Conservation (phyloP, 73 alveolate genomes). For the Diophrys sp. region DNA sequence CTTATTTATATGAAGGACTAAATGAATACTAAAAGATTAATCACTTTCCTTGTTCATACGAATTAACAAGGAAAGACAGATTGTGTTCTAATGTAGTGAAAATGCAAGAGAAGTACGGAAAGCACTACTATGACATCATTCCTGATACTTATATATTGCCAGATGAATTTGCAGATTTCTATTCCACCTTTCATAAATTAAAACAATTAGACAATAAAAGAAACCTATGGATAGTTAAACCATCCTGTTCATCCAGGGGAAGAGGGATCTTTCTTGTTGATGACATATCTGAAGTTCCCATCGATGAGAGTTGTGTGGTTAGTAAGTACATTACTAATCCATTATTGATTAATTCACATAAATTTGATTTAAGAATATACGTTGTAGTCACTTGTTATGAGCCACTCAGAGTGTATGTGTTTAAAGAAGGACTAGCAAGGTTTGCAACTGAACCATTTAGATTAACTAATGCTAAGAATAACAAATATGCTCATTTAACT, state of each 20-base stretch:
- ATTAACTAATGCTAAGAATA: constrained; percentile 48
- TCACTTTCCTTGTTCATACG: constrained; percentile 83
- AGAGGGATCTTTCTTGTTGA: constrained; percentile 74
- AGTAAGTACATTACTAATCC: constrained; percentile 51
- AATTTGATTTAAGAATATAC: constrained; percentile 56
- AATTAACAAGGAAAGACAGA: constrained; percentile 82
- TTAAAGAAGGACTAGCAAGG: constrained; percentile 80
- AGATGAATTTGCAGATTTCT: constrained; percentile 79
- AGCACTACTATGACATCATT: constrained; percentile 66
- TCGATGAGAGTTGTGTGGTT: constrained; percentile 63
- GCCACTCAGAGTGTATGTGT: constrained; percentile 78
- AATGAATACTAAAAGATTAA: constrained; percentile 78
- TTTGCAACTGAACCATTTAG: constrained; percentile 82
- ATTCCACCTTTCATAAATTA: constrained; percentile 60
- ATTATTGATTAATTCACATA: constrained; percentile 45
- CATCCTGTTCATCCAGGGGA: constrained; percentile 77
- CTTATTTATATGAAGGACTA: constrained; percentile 74
- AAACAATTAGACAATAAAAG: constrained; percentile 60
- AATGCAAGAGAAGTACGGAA: constrained; percentile 71
- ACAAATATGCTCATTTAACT: constrained; percentile 81
- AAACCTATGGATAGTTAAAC: constrained; percentile 79
- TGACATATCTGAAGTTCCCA: constrained; percentile 56
- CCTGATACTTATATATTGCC: constrained; percentile 87
- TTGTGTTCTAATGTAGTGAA: constrained; percentile 70
- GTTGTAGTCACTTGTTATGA: constrained; percentile 58